A percentile compares a stretch with the other conserved stretches of the same genome.
These are phyloP conservation scores for Graphilbum fragrans DNA, from an alignment of 2,329 filamentous ascomycete species.

Conservation along the genomic window DNA sequence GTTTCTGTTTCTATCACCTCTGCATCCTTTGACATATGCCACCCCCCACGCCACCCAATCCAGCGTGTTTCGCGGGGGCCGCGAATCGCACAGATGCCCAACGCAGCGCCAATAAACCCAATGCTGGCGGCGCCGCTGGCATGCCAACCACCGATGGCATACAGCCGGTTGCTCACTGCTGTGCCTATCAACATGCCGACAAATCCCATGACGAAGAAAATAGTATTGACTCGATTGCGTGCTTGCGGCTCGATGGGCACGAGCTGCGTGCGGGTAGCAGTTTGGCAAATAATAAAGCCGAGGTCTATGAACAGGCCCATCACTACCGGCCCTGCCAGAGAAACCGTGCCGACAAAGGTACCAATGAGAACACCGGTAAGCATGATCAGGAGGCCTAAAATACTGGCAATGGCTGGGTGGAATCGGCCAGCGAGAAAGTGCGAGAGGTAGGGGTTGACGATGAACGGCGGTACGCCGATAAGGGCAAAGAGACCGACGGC, in stretches of 20 bases:
- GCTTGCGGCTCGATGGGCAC: conserved; percentile 7
- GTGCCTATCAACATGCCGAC: conserved; percentile 10
- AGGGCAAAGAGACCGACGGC: conserved; percentile 64
- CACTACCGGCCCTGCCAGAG: conserved; percentile 9
- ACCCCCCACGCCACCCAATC: conserved; percentile 28
- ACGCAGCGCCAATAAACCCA: conserved; percentile 5
- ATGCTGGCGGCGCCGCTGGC: conserved; percentile 7
- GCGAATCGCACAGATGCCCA: conserved; percentile 13
- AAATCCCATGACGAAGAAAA: conserved; percentile 8
- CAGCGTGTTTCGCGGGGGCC: conserved; percentile 26
- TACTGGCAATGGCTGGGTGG: conserved; percentile 2
- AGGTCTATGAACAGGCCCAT: conserved; percentile 8
- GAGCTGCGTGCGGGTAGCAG: conserved; percentile 7
- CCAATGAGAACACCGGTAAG: conserved; percentile 7
- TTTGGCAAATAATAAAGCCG: conserved; percentile 7
- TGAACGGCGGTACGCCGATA: conserved; percentile 41
- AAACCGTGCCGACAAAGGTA: conserved; percentile 8
- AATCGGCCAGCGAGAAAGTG: conserved; percentile 6
- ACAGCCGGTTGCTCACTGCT: conserved; percentile 12
- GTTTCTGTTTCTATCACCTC: neutral
- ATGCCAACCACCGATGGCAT: conserved; percentile 8
- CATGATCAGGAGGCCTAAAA: conserved; percentile 4
- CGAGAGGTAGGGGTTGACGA: conserved; percentile 7
- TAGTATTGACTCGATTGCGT: conserved; percentile 11
- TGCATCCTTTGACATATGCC: conserved; percentile 12